These are phyloP conservation scores for Ceratocystis lukuohia DNA, from an alignment of 2,329 filamentous ascomycete species.

Conservation along the genomic window DNA sequence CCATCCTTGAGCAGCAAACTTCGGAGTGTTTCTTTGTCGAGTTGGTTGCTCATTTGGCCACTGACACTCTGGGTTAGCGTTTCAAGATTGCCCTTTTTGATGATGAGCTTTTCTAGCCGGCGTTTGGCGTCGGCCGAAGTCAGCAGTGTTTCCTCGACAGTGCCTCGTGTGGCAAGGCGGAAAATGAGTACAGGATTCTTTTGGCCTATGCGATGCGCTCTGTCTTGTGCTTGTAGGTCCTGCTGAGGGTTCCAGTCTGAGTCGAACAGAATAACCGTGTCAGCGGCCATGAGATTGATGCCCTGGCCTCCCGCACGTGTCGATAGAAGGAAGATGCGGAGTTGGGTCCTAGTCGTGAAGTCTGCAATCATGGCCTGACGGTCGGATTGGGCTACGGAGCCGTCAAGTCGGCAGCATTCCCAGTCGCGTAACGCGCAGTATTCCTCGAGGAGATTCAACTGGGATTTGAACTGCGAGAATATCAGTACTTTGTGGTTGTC, in stretches of 20 bases:
- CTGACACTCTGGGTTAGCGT: conserved; percentile 51
- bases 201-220: conserved; percentile 88
- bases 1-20: conserved; percentile 60
- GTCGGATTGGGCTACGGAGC: conserved; percentile 62
- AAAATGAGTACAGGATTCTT: conserved; percentile 86
- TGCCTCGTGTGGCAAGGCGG: conserved; percentile 81
- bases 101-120: conserved; percentile 83
- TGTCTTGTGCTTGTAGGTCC: conserved; percentile 90
- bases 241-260: conserved; percentile 89
- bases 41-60: conserved; percentile 35
- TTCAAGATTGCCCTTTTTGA: conserved; percentile 79
- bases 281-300: conserved; percentile 83
- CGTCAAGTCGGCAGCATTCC: conserved; percentile 82
- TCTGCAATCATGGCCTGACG: conserved; percentile 56
- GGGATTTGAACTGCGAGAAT: conserved; percentile 92
- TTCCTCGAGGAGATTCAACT: conserved; percentile 78
- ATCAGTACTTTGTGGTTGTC: conserved; percentile 82
- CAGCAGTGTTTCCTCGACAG: conserved; percentile 77
- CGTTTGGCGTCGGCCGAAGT: conserved; percentile 85
- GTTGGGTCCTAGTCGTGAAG: conserved; percentile 53
- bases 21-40: conserved; percentile 48
- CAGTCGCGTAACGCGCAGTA: conserved; percentile 75
- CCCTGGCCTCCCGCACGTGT: conserved; percentile 89
- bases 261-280: conserved; percentile 88
- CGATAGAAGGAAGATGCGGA: conserved; percentile 72